Percentiles rank a stretch among this genome's conserved stretches.
phyloP scores from a whole-genome alignment of 305 asterid species.

The Fraxinus velutina region DNA sequence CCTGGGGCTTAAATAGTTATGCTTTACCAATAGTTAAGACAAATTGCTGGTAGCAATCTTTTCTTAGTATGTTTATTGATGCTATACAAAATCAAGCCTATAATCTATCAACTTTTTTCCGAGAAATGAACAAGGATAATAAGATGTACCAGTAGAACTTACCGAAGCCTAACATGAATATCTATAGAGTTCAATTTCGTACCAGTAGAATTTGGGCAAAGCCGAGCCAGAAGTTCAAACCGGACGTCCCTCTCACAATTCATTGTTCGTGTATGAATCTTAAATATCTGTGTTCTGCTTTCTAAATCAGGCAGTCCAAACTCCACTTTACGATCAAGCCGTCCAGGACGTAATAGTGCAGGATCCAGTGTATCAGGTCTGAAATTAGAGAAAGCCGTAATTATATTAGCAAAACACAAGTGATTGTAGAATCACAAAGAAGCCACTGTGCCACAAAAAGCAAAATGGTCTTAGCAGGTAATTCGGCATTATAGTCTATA shows the following conservation, averaged over 20 bases:
- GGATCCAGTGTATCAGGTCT: constrained; percentile 98
- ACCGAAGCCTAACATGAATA: neutral
- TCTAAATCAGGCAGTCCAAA: constrained; percentile 95
- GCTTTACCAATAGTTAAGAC: neutral
- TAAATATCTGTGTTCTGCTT: constrained; percentile 87
- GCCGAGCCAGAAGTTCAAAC: constrained; percentile 87
- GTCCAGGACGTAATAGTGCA: constrained; percentile 84
- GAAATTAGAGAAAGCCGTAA: constrained; percentile 8
- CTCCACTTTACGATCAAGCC: constrained; percentile 90
- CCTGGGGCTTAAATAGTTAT: neutral
- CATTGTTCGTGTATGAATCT: constrained; percentile 94
- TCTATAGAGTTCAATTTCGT: constrained; percentile 5
- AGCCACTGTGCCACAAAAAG: neutral
- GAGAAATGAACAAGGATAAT: neutral
- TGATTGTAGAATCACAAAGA: neutral
- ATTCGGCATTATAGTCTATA: neutral
- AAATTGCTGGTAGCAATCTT: neutral
- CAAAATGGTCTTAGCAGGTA: neutral
- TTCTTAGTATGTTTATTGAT: neutral
- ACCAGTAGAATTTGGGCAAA: constrained; percentile 97
- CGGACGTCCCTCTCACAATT: constrained; percentile 91
- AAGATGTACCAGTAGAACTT: neutral
- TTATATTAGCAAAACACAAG: constrained; percentile 6
- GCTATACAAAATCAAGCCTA: neutral
- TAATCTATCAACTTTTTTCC: neutral